phyloP scores from a whole-genome alignment of 2,329 filamentous ascomycete genomes.

The Blumeria hordei region DNA sequence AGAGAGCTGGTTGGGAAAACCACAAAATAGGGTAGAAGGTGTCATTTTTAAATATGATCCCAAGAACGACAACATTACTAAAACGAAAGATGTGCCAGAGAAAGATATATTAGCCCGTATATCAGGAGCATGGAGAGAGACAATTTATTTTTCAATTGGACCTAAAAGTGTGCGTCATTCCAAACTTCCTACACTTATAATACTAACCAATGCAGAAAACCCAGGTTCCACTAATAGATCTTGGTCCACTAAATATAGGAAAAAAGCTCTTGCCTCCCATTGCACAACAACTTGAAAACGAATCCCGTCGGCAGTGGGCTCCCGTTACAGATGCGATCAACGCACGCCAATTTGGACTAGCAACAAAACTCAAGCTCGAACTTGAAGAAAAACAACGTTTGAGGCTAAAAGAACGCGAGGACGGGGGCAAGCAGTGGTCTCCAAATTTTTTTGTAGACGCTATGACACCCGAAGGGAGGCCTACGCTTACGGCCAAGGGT shows the following conservation, averaged over 20 bases:
- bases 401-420: conserved; percentile 59
- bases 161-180: conserved; percentile 33
- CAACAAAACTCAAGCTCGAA: conserved; percentile 71
- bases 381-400: conserved; percentile 76
- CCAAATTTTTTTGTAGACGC: conserved; percentile 66
- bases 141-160: conserved; percentile 34
- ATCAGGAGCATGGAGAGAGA: conserved; percentile 67
- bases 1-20: conserved; percentile 79
- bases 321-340: conserved; percentile 69
- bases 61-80: conserved; percentile 55
- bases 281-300: conserved; percentile 63
- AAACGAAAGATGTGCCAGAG: conserved; percentile 67
- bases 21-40: conserved; percentile 78
- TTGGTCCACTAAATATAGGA: conserved; percentile 57
- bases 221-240: conserved; percentile 60
- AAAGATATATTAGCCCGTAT: conserved; percentile 63
- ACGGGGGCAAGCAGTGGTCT: conserved; percentile 43
- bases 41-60: conserved; percentile 80
- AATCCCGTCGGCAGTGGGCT: conserved; percentile 72
- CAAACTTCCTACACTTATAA: background rate
- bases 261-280: conserved; percentile 57
- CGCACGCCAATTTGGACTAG: conserved; percentile 58
- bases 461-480: conserved; percentile 33
- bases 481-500: conserved; percentile 39
- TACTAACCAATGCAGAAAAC: conserved; percentile 23